Conservation (phyloP, 805 yeast genomes). For the Myxozyma lipomycoides region DNA sequence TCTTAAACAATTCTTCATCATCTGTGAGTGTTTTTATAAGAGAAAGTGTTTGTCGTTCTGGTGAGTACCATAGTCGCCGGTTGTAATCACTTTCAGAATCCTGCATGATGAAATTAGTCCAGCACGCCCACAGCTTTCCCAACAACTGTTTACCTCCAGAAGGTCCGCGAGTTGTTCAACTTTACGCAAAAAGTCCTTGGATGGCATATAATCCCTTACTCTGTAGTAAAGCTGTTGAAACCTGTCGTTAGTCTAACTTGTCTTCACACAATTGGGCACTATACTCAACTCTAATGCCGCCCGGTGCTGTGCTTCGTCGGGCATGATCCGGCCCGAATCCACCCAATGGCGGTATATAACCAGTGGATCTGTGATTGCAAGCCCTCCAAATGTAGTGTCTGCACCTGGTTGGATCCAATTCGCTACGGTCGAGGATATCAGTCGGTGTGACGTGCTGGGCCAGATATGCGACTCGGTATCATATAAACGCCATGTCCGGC, state of each 20-base stretch:
- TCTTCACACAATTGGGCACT: not conserved
- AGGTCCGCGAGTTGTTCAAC: constrained; percentile 37
- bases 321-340: constrained; percentile 47
- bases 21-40: constrained; percentile 52
- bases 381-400: no score
- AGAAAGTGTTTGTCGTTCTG: constrained; percentile 34
- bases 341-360: constrained; percentile 53
- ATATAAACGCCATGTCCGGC: no score
- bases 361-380: constrained; percentile 61
- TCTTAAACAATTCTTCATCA: constrained; percentile 54
- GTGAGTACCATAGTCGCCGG: constrained; percentile 25
- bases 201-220: constrained; percentile 57
- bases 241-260: constrained; percentile 3
- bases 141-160: constrained; percentile 40
- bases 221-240: constrained; percentile 58
- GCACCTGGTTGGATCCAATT: no score
- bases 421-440: no score
- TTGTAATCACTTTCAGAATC: constrained; percentile 1
- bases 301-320: constrained; percentile 59
- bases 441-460: no score
- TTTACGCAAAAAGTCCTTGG: constrained; percentile 45
- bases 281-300: constrained; percentile 48
- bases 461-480: no score
- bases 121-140: no score
- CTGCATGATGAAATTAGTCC: constrained; percentile 1